Evolutionary conservation across 352 stramenopile species (phyloP), one percentile per base, ranked within the genome.

Genomic region (Globisporangium radiosum): DNA sequence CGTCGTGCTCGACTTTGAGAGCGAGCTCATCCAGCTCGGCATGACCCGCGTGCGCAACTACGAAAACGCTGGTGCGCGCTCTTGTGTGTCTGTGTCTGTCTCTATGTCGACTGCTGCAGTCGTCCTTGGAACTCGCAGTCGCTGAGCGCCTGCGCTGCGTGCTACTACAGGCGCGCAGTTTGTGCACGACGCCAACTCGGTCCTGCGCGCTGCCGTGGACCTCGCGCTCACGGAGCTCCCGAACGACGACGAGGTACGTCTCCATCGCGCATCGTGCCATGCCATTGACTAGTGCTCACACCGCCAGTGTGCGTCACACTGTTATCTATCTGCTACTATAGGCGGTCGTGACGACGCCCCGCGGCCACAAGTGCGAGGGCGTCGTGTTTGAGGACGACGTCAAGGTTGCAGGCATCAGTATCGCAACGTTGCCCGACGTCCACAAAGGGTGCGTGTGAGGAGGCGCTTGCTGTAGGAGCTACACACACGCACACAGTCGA

Each of bases 1-100:
- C 39, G 82, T 90, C 45, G 83, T 92, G 59, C 62, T 94, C 51
- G 85, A 92, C 44, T 61, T 94, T 3, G 85, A 94, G 66, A 92
- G 79, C 64, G 85, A 94, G 61, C 63, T 90, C n/a, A 79, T 94
- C 39, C 82, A 92, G 65, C 70, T 91, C 25, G 80, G 82, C 40
- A 90, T 94, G 65, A 87, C 82, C 36, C 72, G 79, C n/a, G 74
- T 94, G 51, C 85, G 85, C 51, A 78, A 89, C 64, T 85, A 76
- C 57, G 73, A 87, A 49, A 90, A 88, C 56, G 66, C 75, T 52
- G 82, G 82, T 81, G 49, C n/a, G 55, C 43, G 5, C 15, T 43
- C 25, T 33, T 33, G 25, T 33, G 25, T 33, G 25, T 33, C 25
- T 33, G 25, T 33, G 25, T 33, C 25, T 33, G 25, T 33, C 25